Evolutionary conservation across 768 basidiomycete species (phyloP).

Genomic region (Rhizopogon rudus): DNA sequence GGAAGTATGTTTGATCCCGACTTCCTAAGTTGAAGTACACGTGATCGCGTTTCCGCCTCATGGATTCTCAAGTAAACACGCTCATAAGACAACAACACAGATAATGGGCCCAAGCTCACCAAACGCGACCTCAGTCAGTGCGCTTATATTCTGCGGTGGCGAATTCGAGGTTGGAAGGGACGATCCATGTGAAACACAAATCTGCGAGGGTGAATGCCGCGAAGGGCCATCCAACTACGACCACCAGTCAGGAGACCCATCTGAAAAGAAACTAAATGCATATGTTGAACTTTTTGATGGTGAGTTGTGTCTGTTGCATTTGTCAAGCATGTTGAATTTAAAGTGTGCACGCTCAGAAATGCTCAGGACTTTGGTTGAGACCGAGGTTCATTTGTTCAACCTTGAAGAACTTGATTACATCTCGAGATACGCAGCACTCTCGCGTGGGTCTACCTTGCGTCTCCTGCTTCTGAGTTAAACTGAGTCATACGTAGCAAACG

Average conservation of each 20-base stretch:
- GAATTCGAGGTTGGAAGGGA: constrained; percentile 14
- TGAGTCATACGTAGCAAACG: constrained; percentile 35
- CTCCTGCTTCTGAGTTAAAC: not conserved
- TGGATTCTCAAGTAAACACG: not conserved
- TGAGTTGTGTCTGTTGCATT: not conserved
- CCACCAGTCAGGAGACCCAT: not conserved
- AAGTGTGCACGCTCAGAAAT: constrained; percentile 38
- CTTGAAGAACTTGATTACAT: constrained; percentile 42
- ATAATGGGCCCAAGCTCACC: constrained; percentile 5
- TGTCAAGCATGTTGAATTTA: not conserved
- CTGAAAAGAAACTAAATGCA: constrained; percentile 6
- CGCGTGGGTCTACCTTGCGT: constrained; percentile 37
- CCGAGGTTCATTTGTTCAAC: constrained; percentile 50
- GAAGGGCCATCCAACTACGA: not conserved
- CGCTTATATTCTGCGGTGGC: constrained; percentile 28
- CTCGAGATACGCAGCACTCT: constrained; percentile 35
- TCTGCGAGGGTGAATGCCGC: constrained; percentile 2
- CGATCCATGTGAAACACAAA: constrained; percentile 3
- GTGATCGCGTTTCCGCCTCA: not conserved
- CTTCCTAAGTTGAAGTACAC: not conserved
- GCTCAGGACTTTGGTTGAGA: constrained; percentile 43
- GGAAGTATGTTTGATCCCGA: no score
- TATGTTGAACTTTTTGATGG: constrained; percentile 29
- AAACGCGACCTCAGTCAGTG: constrained; percentile 12
- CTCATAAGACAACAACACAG: constrained; percentile 4